Percentiles rank a stretch among this genome's conserved stretches.
Evolutionary conservation across 2,329 filamentous ascomycete species (phyloP).

Genomic region (Pseudogymnoascus sp.): DNA sequence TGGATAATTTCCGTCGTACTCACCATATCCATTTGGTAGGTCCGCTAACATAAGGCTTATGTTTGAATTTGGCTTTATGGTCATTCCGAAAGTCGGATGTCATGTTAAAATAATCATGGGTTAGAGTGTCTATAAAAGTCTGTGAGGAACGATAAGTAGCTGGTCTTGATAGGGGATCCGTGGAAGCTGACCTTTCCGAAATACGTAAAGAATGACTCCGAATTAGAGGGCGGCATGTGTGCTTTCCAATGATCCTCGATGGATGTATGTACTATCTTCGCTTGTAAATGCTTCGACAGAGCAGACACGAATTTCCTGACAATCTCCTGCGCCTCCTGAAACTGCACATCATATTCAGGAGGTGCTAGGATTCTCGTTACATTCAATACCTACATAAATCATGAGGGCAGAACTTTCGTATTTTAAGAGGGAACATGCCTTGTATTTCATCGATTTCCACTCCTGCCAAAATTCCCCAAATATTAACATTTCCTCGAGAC

Average conservation of each 20-base stretch:
- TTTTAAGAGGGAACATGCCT: neutral
- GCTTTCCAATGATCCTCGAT: neutral
- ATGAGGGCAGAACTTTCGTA: neutral
- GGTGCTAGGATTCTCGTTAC: neutral
- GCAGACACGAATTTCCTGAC: neutral
- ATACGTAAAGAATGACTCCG: neutral
- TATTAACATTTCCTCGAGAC: neutral
- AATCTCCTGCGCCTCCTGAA: neutral
- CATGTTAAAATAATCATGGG: neutral
- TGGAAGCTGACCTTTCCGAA: neutral
- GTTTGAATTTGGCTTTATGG: neutral
- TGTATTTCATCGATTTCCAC: neutral
- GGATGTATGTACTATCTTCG: neutral
- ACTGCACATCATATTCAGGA: neutral
- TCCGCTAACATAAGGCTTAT: neutral
- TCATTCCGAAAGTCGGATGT: neutral
- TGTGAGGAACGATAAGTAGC: neutral
- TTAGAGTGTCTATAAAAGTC: neutral
- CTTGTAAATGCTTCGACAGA: no score
- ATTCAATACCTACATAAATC: neutral
- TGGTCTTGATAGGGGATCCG: neutral
- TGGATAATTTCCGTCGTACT: neutral
- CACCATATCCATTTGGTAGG: neutral
- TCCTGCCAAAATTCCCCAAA: neutral
- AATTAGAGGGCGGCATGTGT: neutral